A percentile compares a stretch with the other conserved stretches of the same genome.
Evolutionary conservation across 108 stramenopile species (phyloP).

Genomic region (Stephanodiscus triporus): DNA sequence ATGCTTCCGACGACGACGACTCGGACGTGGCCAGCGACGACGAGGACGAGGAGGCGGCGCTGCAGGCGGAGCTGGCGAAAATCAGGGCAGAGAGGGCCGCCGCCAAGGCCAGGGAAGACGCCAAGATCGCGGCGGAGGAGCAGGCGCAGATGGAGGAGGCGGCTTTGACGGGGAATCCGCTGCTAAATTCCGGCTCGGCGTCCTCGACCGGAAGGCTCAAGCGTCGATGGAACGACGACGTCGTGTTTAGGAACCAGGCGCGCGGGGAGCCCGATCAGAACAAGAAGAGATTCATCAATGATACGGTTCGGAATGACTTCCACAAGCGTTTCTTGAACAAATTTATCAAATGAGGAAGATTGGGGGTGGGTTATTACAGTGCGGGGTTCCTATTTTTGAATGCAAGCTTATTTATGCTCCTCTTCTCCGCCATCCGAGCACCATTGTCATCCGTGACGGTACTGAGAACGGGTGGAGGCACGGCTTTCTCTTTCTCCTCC

Average conservation of each 20-base stretch:
- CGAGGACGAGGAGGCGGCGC: conserved; percentile 91
- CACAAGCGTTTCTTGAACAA: conserved; percentile 95
- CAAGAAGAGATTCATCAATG: conserved; percentile 96
- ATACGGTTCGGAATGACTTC: conserved; percentile 96
- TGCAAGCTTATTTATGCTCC: conserved; percentile 54
- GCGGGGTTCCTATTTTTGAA: conserved; percentile 68
- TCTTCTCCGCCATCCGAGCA: conserved; percentile 46
- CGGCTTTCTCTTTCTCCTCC: conserved; percentile 15
- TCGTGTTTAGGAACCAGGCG: conserved; percentile 97
- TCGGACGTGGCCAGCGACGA: conserved; percentile 78
- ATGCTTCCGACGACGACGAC: conserved; percentile 65
- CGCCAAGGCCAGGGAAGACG: conserved; percentile 74
- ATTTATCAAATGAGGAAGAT: conserved; percentile 75
- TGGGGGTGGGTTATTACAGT: conserved; percentile 11
- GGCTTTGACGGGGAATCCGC: conserved; percentile 88
- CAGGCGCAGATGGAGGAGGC: conserved; percentile 81
- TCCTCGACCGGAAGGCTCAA: conserved; percentile 66
- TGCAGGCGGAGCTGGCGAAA: conserved; percentile 92
- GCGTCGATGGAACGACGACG: conserved; percentile 96
- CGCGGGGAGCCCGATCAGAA: conserved; percentile 82
- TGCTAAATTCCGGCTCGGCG: conserved; percentile 54
- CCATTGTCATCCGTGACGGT: conserved; percentile 56
- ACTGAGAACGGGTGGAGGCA: conserved; percentile 45
- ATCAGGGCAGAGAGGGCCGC: conserved; percentile 89
- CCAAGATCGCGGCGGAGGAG: conserved; percentile 72